Base-by-base conservation (phyloP, 805 yeast genomes). In the Candida ulmi region DNA sequence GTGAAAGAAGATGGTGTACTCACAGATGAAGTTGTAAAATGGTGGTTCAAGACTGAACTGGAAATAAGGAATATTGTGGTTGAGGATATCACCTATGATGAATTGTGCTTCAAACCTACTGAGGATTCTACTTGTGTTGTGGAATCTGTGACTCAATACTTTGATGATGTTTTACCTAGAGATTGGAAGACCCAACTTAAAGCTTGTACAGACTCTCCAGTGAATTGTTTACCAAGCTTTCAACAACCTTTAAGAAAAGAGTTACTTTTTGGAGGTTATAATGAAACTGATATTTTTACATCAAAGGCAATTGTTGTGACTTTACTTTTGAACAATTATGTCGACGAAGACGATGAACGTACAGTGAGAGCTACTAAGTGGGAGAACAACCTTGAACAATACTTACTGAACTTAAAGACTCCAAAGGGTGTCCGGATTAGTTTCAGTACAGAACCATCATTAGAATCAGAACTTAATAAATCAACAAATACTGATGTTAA, bases 61-160 rank as follows among this genome's bases (percentile, higher is more conserved):
- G 74, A 80, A 31, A 71, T 83, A 2, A 55, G 62, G 7, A 47
- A 51, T 8, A 38, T 52, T 56, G 57, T 70, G 8, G 46, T 44
- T 12, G 65, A 61, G 12, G 55, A 54, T 23, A 44, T 50, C 33
- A 47, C 64, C 0, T 74, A 82, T 34, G 74, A 77, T 17, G 87
- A 84, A 45, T 59, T 90, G 36, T 91, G 99, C 55, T 80, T 87
- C 60, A 84, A 83, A 46, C 97, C 98, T 0, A 66, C 81, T 11
- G 88, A 78, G 3, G 91, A 79, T 11, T 68, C 73, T 4, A 55
- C 75, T 0, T 91, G 99, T 64, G 87, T 83, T 1, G 68, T 91
- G 8, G 93, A 91, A 57, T 87, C 96, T 2, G 80, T 87, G 44
- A 82, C 96, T 0, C 96, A 88, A 55, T 91, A 90, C 56, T 90